Evolutionary conservation across 371 early-diverging fungal species (phyloP).

Genomic region (Fennellomyces sp.): DNA sequence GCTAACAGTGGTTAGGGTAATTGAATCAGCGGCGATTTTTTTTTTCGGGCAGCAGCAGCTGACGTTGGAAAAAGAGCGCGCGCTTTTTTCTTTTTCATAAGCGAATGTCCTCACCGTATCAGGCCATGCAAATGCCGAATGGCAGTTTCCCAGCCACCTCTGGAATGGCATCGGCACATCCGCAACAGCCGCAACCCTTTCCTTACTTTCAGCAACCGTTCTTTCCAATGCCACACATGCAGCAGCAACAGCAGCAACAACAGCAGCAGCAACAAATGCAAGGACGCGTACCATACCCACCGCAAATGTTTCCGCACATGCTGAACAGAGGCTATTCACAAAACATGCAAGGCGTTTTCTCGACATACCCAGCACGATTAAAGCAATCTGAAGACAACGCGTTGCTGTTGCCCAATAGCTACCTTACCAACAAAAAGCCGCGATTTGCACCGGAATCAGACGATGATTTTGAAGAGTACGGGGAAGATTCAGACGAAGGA

Average conservation of each 20-base stretch:
- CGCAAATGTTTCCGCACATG: conserved; percentile 14
- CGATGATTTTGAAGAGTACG: conserved; percentile 32
- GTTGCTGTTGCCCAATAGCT: conserved; percentile 43
- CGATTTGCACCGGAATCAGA: conserved; percentile 37
- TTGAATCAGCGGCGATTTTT: not conserved
- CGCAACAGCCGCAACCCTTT: conserved; percentile 6
- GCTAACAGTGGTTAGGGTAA: too few relatives aligned
- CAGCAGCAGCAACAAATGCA: conserved; percentile 3
- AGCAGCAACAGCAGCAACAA: not conserved
- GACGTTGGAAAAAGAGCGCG: not conserved
- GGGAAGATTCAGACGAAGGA: conserved; percentile 37
- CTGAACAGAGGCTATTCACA: conserved; percentile 12
- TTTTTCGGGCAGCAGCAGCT: not conserved
- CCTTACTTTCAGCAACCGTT: conserved; percentile 8
- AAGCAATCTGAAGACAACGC: conserved; percentile 50
- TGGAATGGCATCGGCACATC: not conserved
- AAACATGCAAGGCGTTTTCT: conserved; percentile 42
- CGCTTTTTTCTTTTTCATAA: not conserved
- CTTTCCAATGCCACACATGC: conserved; percentile 6
- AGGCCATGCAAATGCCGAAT: not conserved
- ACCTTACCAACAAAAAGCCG: conserved; percentile 28
- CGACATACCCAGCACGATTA: conserved; percentile 47
- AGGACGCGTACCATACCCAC: conserved; percentile 10
- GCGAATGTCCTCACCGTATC: not conserved
- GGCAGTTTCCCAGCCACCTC: not conserved